Conservation (phyloP, 768 basidiomycete species). For the Auricularia sp. region DNA sequence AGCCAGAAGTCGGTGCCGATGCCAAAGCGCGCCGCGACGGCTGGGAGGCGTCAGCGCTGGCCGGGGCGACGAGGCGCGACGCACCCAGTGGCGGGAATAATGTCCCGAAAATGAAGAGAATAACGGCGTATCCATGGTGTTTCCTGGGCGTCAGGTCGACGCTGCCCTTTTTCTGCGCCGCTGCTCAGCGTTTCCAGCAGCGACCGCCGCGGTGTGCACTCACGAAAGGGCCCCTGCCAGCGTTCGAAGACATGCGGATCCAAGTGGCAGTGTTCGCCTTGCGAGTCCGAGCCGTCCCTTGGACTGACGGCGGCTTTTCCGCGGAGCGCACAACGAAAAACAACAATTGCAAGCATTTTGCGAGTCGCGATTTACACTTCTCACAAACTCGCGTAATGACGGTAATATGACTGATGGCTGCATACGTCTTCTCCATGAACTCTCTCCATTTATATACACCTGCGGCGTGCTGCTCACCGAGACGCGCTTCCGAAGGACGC, state of each 20-base stretch:
- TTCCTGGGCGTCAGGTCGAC: slow-evolving; percentile 39
- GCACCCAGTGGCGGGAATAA: slow-evolving; percentile 84
- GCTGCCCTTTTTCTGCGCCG: background rate
- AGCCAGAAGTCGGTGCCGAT: slow-evolving; percentile 87
- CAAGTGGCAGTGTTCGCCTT: background rate
- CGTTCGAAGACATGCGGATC: background rate
- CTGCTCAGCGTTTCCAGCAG: background rate
- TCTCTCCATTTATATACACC: too few species aligned
- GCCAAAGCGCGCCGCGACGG: slow-evolving; percentile 89
- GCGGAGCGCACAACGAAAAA: background rate
- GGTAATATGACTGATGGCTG: too few species aligned
- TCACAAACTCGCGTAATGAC: too few species aligned
- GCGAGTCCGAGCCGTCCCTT: background rate
- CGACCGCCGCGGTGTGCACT: background rate
- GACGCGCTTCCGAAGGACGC: too few species aligned
- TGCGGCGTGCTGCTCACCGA: too few species aligned
- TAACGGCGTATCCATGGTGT: slow-evolving; percentile 70
- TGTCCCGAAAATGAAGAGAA: slow-evolving; percentile 83
- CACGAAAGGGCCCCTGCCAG: background rate
- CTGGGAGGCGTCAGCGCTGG: slow-evolving; percentile 29
- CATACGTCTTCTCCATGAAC: too few species aligned
- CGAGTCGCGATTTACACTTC: too few species aligned
- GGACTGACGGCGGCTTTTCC: background rate
- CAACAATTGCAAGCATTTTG: background rate
- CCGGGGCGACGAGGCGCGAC: slow-evolving; percentile 12